These are phyloP conservation scores for Erigeron canadensis DNA, from an alignment of 129 eudicot genomes.

Conservation along the genomic window DNA sequence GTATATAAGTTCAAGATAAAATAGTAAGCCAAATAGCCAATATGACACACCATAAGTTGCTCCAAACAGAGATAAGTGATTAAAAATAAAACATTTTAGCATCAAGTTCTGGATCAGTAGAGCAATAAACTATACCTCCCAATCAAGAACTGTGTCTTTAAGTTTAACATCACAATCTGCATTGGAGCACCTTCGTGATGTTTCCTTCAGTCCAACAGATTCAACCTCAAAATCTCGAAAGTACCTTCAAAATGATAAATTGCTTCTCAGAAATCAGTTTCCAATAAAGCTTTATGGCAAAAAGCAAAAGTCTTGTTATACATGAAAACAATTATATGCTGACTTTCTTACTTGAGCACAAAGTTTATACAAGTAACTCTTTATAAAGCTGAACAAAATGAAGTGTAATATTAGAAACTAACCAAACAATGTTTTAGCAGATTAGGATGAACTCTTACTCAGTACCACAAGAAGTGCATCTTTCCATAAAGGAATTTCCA, in stretches of 20 bases:
- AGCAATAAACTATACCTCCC: slow-evolving; percentile 64
- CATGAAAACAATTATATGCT: neutral
- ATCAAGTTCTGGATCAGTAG: slow-evolving; percentile 1
- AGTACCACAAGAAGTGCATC: slow-evolving; percentile 68
- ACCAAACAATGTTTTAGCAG: neutral
- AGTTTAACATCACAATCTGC: slow-evolving; percentile 62
- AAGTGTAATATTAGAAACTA: slow-evolving; percentile 6
- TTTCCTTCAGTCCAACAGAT: slow-evolving; percentile 86
- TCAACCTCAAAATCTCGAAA: slow-evolving; percentile 90
- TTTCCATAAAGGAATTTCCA: slow-evolving; percentile 90
- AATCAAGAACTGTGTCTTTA: slow-evolving; percentile 88
- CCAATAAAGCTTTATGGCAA: slow-evolving; percentile 10
- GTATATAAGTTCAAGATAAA: neutral
- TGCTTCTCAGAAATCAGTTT: slow-evolving; percentile 21
- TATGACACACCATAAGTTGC: neutral
- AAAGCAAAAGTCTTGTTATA: neutral
- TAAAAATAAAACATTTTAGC: neutral
- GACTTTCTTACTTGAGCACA: slow-evolving; percentile 6
- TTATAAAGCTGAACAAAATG: neutral
- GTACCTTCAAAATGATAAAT: slow-evolving; percentile 51
- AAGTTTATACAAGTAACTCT: slow-evolving; percentile 11
- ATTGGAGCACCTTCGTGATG: slow-evolving; percentile 69
- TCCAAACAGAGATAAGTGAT: neutral
- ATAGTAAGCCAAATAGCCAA: neutral
- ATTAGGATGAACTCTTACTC: slow-evolving; percentile 50